Conservation (phyloP, 768 basidiomycete genomes). For the Rhodotorula paludigena region DNA sequence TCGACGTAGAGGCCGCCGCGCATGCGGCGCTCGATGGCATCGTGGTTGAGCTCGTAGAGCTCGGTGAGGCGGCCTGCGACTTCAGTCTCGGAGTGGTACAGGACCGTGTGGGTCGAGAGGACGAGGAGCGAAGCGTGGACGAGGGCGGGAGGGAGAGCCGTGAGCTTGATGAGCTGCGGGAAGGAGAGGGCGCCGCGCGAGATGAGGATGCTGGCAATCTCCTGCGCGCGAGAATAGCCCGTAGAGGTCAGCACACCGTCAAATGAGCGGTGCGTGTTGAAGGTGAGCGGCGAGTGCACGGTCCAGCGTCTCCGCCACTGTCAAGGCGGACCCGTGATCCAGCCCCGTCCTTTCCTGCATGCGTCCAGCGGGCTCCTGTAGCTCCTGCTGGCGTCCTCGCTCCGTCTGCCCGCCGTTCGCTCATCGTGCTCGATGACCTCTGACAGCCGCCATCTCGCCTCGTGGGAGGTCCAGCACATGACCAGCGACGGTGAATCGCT, state of each 20-base stretch:
- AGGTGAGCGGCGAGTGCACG: background rate
- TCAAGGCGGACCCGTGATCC: background rate
- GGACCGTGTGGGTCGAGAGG: slow-evolving; percentile 35
- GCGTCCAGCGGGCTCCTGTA: too few species aligned
- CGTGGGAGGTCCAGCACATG: too few species aligned
- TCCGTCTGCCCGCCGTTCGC: too few species aligned
- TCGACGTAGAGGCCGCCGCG: slow-evolving; percentile 27
- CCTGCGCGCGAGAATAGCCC: slow-evolving; percentile 14
- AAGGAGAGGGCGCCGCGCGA: slow-evolving; percentile 33
- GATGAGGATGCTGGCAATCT: slow-evolving; percentile 31
- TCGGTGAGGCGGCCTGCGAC: slow-evolving; percentile 25
- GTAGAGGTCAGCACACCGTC: too few species aligned
- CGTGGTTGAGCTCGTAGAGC: slow-evolving; percentile 37
- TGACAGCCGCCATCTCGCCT: too few species aligned
- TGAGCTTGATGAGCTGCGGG: slow-evolving; percentile 31
- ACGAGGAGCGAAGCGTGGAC: slow-evolving; percentile 25
- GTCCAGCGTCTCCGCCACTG: background rate
- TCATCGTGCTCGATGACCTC: too few species aligned
- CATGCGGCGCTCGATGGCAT: slow-evolving; percentile 17
- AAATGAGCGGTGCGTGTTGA: background rate
- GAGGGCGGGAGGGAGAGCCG: slow-evolving; percentile 22
- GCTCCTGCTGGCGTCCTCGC: too few species aligned
- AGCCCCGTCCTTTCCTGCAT: background rate
- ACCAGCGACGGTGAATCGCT: background rate
- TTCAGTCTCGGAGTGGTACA: slow-evolving; percentile 36